phyloP scores from a whole-genome alignment of 1,284 basidiomycete species.

The Microbotryum lychnidis-dioicae region DNA sequence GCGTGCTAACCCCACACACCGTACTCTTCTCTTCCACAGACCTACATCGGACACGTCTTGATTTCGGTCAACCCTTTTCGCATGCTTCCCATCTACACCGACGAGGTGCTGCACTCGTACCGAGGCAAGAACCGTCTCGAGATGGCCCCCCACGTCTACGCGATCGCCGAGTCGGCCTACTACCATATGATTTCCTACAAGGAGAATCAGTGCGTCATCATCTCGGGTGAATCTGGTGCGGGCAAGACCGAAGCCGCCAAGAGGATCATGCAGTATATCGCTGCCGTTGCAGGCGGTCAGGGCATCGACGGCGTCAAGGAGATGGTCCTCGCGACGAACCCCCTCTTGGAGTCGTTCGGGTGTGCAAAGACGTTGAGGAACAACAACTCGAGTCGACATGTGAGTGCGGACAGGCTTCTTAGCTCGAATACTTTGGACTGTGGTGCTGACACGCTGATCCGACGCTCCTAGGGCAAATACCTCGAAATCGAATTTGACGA shows the following conservation, averaged over 20 bases:
- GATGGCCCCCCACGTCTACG: constrained; percentile 95
- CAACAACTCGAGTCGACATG: constrained; percentile 97
- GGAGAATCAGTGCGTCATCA: constrained; percentile 99
- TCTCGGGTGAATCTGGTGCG: constrained; percentile 95
- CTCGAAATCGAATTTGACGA: constrained; percentile 98
- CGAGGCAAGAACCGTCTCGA: constrained; percentile 97
- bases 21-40: constrained; percentile 42
- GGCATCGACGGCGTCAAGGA: constrained; percentile 93
- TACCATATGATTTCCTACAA: constrained; percentile 99
- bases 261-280: constrained; percentile 99
- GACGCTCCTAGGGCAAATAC: constrained; percentile 74
- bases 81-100: constrained; percentile 80
- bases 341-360: constrained; percentile 93
- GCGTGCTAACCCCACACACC: not conserved
- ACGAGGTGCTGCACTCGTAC: constrained; percentile 76
- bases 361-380: constrained; percentile 98
- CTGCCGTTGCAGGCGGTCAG: constrained; percentile 79
- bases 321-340: constrained; percentile 99
- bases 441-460: not conserved
- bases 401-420: constrained; percentile 44
- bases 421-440: not conserved
- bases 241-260: constrained; percentile 97
- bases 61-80: constrained; percentile 98
- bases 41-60: constrained; percentile 93
- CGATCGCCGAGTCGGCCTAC: constrained; percentile 93